phyloP scores from a whole-genome alignment of 1,139 yeast genomes.

The Zhuliangozyma parablackwelliae region DNA sequence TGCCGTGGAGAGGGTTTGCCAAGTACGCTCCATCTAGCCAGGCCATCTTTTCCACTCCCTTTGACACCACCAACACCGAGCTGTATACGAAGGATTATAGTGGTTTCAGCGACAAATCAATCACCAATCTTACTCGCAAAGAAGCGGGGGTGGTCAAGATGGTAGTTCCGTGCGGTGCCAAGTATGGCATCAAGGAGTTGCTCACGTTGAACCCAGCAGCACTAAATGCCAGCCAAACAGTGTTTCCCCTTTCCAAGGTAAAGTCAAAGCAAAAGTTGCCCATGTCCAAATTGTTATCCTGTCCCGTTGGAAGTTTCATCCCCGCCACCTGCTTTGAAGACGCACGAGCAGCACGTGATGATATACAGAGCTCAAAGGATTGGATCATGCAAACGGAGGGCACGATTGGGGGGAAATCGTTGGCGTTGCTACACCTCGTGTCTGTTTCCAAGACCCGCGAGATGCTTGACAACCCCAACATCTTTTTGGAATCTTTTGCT shows the following conservation, averaged over 20 bases:
- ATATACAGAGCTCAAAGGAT: too few relatives aligned
- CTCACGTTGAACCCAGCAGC: too few relatives aligned
- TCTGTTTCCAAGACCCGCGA: conserved; percentile 11
- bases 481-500: conserved; percentile 29
- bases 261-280: conserved; percentile 6
- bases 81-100: conserved; percentile 2
- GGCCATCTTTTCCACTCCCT: neutral
- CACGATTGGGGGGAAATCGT: conserved; percentile 8
- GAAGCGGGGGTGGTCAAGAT: conserved; percentile 1
- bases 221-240: too few relatives aligned
- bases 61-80: neutral
- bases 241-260: too few relatives aligned
- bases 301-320: conserved; percentile 1
- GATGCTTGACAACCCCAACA: conserved; percentile 22
- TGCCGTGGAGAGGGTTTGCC: neutral
- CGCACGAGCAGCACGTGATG: too few relatives aligned
- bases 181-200: too few relatives aligned
- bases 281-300: conserved; percentile 7
- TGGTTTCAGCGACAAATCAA: conserved; percentile 13
- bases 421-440: conserved; percentile 13
- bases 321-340: too few relatives aligned
- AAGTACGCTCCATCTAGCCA: neutral
- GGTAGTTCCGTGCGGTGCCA: too few relatives aligned
- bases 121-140: conserved; percentile 11
- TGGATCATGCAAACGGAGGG: conserved; percentile 2